phyloP scores from a whole-genome alignment of 805 yeast species.

The Metschnikowia lachancei region DNA sequence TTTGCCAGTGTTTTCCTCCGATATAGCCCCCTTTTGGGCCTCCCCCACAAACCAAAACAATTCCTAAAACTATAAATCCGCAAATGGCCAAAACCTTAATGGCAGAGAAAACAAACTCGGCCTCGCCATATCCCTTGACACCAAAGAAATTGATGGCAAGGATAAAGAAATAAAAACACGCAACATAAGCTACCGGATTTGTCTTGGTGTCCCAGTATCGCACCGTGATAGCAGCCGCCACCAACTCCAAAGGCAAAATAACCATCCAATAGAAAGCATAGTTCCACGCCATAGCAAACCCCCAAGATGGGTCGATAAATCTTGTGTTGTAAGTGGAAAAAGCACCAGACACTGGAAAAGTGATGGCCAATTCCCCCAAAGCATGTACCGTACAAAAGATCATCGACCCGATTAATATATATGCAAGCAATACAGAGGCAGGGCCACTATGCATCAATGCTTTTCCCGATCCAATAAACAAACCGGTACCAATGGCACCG shows the following conservation, averaged over 20 bases:
- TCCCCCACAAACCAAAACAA: conserved; percentile 53
- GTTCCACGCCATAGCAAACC: conserved; percentile 72
- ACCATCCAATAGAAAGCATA: conserved; percentile 55
- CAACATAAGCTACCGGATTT: conserved; percentile 57
- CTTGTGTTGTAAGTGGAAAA: conserved; percentile 59
- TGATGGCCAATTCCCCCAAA: conserved; percentile 50
- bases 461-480: conserved; percentile 70
- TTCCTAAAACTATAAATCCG: conserved; percentile 57
- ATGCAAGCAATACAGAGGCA: conserved; percentile 46
- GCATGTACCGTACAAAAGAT: conserved; percentile 39
- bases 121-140: conserved; percentile 43
- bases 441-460: conserved; percentile 63
- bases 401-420: conserved; percentile 35
- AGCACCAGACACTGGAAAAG: conserved; percentile 48
- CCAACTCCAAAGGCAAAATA: conserved; percentile 62
- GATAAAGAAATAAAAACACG: conserved; percentile 51
- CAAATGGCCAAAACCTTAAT: conserved; percentile 60
- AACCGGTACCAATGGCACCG: conserved; percentile 81
- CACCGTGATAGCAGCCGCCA: conserved; percentile 58
- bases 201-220: conserved; percentile 50
- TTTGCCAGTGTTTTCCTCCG: conserved; percentile 38
- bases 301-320: conserved; percentile 65
- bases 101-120: conserved; percentile 62
- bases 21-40: conserved; percentile 36
- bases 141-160: conserved; percentile 23